Conservation (phyloP, 2,329 filamentous ascomycete species). For the Aspergillus thermomutatus region DNA sequence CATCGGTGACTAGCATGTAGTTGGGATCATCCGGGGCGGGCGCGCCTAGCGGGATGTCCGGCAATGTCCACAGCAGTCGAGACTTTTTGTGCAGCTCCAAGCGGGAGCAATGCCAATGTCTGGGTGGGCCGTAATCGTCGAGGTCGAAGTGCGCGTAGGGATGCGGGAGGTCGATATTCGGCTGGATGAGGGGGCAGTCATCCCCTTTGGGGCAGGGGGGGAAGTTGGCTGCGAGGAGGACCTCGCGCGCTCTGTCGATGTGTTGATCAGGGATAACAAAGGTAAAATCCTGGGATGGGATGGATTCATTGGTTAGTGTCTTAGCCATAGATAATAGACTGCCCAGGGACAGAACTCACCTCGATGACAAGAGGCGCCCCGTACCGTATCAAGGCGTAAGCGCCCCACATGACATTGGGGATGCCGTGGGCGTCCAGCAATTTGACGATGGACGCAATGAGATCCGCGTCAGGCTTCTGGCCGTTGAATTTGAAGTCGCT, state of each 20-base stretch:
- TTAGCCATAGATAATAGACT: too few relatives aligned
- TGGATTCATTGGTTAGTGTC: neutral
- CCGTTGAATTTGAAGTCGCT: neutral
- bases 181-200: too few relatives aligned
- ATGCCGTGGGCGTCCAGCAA: neutral
- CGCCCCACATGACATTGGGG: neutral
- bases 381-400: neutral
- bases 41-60: neutral
- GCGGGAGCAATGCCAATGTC: too few relatives aligned
- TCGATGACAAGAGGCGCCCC: neutral
- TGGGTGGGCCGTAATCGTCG: too few relatives aligned
- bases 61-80: neutral
- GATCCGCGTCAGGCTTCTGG: neutral
- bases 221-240: neutral
- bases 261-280: neutral
- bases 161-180: accelerated
- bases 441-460: neutral
- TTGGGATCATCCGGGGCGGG: neutral
- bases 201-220: too few relatives aligned
- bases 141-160: too few relatives aligned
- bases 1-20: neutral
- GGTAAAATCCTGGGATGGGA: neutral
- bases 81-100: neutral
- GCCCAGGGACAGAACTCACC: neutral
- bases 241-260: neutral